Percentiles rank a stretch among this genome's conserved stretches.
phyloP scores from a whole-genome alignment of 2,329 filamentous ascomycete genomes.

The Paracorniculantispora psalliotae region DNA sequence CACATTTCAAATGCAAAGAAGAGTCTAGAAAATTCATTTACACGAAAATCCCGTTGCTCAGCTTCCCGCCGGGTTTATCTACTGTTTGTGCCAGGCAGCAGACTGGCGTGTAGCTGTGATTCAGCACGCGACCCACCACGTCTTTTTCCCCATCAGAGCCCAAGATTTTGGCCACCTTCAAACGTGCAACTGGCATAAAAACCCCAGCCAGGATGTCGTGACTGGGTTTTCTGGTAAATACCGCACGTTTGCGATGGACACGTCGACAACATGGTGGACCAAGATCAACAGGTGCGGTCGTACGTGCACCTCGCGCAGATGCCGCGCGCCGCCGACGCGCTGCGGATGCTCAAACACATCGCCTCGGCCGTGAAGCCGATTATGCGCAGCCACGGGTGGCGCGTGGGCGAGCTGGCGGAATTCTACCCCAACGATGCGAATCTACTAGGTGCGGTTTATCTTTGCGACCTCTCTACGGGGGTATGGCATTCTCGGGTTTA shows the following conservation, averaged over 20 bases:
- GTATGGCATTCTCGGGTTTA: too few relatives aligned
- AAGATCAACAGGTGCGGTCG: slow-evolving; percentile 41
- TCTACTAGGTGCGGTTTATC: slow-evolving; percentile 54
- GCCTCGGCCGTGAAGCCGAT: slow-evolving; percentile 90
- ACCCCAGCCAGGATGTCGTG: not conserved
- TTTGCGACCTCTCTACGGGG: not conserved
- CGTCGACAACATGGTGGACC: slow-evolving; percentile 40
- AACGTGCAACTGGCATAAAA: not conserved
- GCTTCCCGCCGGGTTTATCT: too few relatives aligned
- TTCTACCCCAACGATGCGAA: slow-evolving; percentile 74
- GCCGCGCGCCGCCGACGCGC: slow-evolving; percentile 44
- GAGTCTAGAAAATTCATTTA: too few relatives aligned
- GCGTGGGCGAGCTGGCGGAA: slow-evolving; percentile 72
- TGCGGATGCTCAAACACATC: slow-evolving; percentile 67
- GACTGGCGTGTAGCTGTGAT: not conserved
- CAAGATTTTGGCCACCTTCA: not conserved
- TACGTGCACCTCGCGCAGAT: slow-evolving; percentile 46
- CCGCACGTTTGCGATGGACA: too few relatives aligned
- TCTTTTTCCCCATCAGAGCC: not conserved
- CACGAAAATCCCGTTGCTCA: too few relatives aligned
- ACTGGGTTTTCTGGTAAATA: not conserved
- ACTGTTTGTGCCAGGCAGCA: not conserved
- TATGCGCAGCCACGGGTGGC: slow-evolving; percentile 83
- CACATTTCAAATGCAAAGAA: too few relatives aligned
- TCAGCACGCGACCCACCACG: not conserved